These are phyloP conservation scores for Litsea cubeba DNA, from an alignment of 164 flowering plant genomes.

Conservation along the genomic window DNA sequence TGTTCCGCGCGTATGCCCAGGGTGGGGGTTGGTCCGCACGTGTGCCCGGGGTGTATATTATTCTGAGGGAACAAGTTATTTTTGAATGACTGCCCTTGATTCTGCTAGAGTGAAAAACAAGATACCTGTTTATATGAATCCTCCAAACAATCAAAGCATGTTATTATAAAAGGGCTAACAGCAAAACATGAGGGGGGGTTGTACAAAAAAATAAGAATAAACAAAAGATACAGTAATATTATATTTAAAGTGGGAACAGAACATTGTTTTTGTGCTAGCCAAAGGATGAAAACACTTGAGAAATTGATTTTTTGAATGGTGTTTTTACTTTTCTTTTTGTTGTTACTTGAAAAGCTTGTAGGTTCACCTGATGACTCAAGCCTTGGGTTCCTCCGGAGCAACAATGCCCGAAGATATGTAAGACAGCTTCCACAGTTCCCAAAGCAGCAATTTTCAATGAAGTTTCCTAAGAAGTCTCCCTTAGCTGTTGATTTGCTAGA, in stretches of 20 bases:
- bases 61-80: too few relatives aligned
- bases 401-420: constrained; percentile 85
- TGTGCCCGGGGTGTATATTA: too few relatives aligned
- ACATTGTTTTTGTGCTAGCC: background rate
- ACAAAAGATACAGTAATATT: too few relatives aligned
- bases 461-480: constrained; percentile 64
- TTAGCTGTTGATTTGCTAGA: constrained; percentile 77
- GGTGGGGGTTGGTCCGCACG: too few relatives aligned
- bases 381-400: constrained; percentile 94
- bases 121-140: too few relatives aligned
- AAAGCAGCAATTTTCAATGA: constrained; percentile 55
- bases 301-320: background rate
- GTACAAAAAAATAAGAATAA: background rate
- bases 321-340: background rate
- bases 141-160: too few relatives aligned
- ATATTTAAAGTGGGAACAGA: background rate
- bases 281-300: background rate
- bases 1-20: too few relatives aligned
- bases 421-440: constrained; percentile 90
- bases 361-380: constrained; percentile 96
- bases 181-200: too few relatives aligned
- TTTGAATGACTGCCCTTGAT: background rate
- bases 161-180: too few relatives aligned
- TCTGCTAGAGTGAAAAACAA: too few relatives aligned
- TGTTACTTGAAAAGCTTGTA: constrained; percentile 45